phyloP scores from a whole-genome alignment of 2,329 filamentous ascomycete species.

The Trichoderma gracile region DNA sequence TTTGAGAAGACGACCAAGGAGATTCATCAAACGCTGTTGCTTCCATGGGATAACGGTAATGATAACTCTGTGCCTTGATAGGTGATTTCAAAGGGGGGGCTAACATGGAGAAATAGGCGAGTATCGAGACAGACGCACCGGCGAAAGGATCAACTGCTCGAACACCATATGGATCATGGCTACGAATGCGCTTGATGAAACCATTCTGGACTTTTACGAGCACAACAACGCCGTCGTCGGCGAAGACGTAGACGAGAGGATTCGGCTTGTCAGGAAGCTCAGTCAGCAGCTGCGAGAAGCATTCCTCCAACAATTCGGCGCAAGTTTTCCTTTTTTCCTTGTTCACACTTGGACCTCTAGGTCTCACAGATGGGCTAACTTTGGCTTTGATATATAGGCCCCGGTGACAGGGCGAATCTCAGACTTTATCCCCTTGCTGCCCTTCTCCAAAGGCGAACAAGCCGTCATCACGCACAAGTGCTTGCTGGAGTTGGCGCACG shows the following conservation, averaged over 20 bases:
- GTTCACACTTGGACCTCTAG: neutral
- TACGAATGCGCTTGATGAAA: slow-evolving; percentile 45
- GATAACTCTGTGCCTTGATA: too few species aligned
- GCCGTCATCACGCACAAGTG: slow-evolving; percentile 25
- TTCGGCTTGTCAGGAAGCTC: slow-evolving; percentile 2
- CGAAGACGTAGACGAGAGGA: neutral
- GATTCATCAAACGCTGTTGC: slow-evolving; percentile 45
- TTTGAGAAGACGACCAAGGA: slow-evolving; percentile 49
- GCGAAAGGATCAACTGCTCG: slow-evolving; percentile 41
- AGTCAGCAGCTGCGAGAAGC: neutral
- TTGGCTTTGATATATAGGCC: neutral
- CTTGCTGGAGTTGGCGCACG: slow-evolving; percentile 10
- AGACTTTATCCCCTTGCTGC: slow-evolving; percentile 20
- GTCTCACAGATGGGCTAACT: neutral
- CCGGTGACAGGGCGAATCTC: slow-evolving; percentile 23
- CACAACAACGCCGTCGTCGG: neutral
- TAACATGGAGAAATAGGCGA: slow-evolving; percentile 29
- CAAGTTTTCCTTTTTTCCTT: neutral
- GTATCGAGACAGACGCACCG: slow-evolving; percentile 44
- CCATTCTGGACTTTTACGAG: slow-evolving; percentile 44
- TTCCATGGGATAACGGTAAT: slow-evolving; percentile 47
- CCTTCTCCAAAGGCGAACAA: slow-evolving; percentile 22
- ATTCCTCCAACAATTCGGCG: slow-evolving; percentile 15
- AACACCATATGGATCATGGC: slow-evolving; percentile 53
- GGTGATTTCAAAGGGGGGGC: neutral